Base-by-base conservation (phyloP, 805 yeast species). In the Spathaspora sp. region DNA sequence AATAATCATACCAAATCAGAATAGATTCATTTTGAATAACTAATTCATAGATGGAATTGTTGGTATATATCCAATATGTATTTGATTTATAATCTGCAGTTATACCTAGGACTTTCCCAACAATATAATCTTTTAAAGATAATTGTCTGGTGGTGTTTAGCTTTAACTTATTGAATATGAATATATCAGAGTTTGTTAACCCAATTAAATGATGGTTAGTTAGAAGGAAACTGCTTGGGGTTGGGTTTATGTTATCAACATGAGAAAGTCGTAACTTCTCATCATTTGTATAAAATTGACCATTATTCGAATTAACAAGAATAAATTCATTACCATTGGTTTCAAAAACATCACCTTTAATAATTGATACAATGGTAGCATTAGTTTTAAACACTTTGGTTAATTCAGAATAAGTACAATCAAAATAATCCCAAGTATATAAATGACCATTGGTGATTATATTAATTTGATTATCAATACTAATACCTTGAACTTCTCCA, bases 11-110 rank as follows among this genome's bases (percentile, higher is more conserved):
- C 97, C 97, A 89, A 2, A 92, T 83, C 23, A 87, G 87, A 4
- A 78, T 71, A 4, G 83, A 74, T 64, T 93, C 97, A 60, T 86
- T 79, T 35, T 77, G 77, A 11, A 89, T 72, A 9, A 86, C 76
- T 6, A 94, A 67, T 63, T 94, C 99, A 62, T 78, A 87, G 18
- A 94, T 81, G 47, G 75, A 75, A 5, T 68, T 61, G 11, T 70
- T 66, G 0, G 94, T 81, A 59, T 73, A 89, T 3, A 87, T 66
- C 99, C 99, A 94, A 58, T 73, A 87, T 0, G 98, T 88, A 1
- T 73, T 62, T 1, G 60, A 55, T 1, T 44, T 44, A 32, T 59
- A 50, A 50, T 73, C 78, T 5, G 68, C 64, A 0, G 66, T 57
- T 2, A 72, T 54, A 3, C 74, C 76, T 17, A 14, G 1, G 69